These are phyloP conservation scores for Persicaria maculosa DNA, from an alignment of 148 eudicot genomes.

Conservation along the genomic window DNA sequence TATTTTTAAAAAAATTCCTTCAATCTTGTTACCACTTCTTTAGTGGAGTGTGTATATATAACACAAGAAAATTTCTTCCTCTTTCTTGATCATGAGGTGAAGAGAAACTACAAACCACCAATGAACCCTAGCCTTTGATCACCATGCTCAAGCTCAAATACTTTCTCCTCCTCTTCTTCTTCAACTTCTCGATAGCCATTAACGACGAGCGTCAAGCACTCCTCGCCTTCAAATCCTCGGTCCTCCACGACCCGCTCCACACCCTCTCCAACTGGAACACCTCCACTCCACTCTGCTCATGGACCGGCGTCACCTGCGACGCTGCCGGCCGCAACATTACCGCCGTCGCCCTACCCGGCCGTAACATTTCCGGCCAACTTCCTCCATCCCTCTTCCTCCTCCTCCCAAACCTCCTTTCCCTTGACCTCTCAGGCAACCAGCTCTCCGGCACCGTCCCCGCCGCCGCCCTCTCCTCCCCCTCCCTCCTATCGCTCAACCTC, in stretches of 20 bases:
- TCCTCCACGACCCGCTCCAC: constrained; percentile 43
- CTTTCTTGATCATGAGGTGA: neutral
- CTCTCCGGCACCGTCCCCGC: constrained; percentile 45
- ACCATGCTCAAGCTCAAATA: neutral
- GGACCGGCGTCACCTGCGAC: constrained; percentile 57
- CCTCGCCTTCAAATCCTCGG: constrained; percentile 42
- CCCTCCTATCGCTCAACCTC: constrained; percentile 50
- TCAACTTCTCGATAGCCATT: neutral
- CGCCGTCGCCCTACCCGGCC: constrained; percentile 44
- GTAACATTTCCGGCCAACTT: constrained; percentile 54
- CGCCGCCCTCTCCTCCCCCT: constrained; percentile 28
- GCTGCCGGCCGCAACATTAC: constrained; percentile 29
- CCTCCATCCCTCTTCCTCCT: constrained; percentile 41
- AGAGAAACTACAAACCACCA: neutral
- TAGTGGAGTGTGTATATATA: neutral
- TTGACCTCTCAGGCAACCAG: constrained; percentile 65
- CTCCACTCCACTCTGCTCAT: constrained; percentile 43
- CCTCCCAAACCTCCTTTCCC: constrained; percentile 28
- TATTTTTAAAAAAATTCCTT: too few species aligned
- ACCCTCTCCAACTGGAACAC: constrained; percentile 59
- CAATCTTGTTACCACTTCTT: too few species aligned
- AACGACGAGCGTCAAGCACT: constrained; percentile 16
- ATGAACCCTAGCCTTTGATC: neutral
- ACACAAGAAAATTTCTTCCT: neutral
- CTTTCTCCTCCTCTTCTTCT: neutral